Evolutionary conservation across 1,139 yeast genomes (phyloP), one percentile per base, ranked within the genome.

Genomic region (Sugiyamaella sp.): DNA sequence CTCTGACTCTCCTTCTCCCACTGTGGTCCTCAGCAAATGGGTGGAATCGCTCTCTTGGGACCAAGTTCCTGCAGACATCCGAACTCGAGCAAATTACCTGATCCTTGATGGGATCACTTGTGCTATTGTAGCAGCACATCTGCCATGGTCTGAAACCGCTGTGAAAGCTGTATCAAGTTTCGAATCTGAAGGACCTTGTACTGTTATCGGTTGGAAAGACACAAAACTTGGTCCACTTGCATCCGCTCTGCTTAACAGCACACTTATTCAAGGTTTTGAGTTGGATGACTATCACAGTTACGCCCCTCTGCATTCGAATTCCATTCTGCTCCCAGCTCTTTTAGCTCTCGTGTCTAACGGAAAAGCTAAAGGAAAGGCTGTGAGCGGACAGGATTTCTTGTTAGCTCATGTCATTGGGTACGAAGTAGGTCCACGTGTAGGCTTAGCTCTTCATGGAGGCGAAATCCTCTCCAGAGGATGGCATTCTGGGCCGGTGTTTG

Each of bases 111-210:
- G 57, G 8, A 37, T 54, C 9, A 38, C 56, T 14, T 54, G 57
- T 46, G 53, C 49, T 6, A 27, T 54, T 6, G 53, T 54, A 10
- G 56, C 50, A 5, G 43, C 57, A 16, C 57, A 52, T 29, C 43
- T 54, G 5, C 57, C 57, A n/a, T 54, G 57, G 57, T 43, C 57
- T 6, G 57, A 52, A 29, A 52, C 51, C 17, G 57, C 57, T 16
- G 53, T 54, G 10, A 32, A 48, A 8, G 57, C 57, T 5, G 52
- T 54, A 6, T 39, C 22, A 9, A 45, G 40, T n/a, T 41, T 52
- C 17, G 57, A 54, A 24, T 20, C 37, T 10, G 44, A 38, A n/a
- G 57, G 55, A 14, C 41, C 46, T 6, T 44, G 52, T 35, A 21
- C 50, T 10, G 48, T 54, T 9, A 52, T 54, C 40, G 57, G 57